Base-by-base conservation (phyloP, 2,329 filamentous ascomycete species). In the Pestalotiopsis sp. region DNA sequence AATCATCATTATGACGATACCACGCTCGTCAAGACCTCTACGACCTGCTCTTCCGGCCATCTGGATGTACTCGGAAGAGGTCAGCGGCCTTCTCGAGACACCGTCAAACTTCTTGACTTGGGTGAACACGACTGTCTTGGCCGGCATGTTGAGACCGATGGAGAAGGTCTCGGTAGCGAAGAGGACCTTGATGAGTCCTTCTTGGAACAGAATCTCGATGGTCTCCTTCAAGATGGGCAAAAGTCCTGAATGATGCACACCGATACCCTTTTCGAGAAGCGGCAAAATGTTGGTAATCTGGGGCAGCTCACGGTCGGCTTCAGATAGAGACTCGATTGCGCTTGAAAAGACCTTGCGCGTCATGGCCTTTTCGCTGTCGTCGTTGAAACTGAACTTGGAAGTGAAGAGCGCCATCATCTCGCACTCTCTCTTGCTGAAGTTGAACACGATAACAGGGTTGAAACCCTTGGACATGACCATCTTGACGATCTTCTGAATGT, bases 1-100 rank as follows among this genome's bases (percentile, higher is more conserved):
- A 71, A 99, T 93, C 95, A 99, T 98, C 94, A 99, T 98, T 79
- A 99, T 98, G 74, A 99, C 96, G 74, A 98, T 97, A 87, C 96
- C 96, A 73, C 96, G 92, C 71, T 98, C 95, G 83, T 99, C 96
- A 67, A 99, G 92, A 82, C 96, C 96, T 89, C 96, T 91, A 87
- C 96, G 93, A 78, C 96, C 96, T 69, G 96, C 96, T 81, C 96
- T 93, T 70, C 96, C 96, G 66, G 96, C 97, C 96, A 99, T 99
- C 79, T 99, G 96, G 66, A 99, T 93, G 80, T 98, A 99, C 76
- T 99, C 96, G 12, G 94, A 97, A 1, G 94, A 94, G 0, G 95
- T 98, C 23, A 98, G 88, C 81, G 95, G 97, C 72, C 95, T 89
- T 74, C 90, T 88, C 69, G 88, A 86, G 6, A 90, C 87, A 68